phyloP scores from a whole-genome alignment of 768 basidiomycete genomes.

The Mycena latifolia region DNA sequence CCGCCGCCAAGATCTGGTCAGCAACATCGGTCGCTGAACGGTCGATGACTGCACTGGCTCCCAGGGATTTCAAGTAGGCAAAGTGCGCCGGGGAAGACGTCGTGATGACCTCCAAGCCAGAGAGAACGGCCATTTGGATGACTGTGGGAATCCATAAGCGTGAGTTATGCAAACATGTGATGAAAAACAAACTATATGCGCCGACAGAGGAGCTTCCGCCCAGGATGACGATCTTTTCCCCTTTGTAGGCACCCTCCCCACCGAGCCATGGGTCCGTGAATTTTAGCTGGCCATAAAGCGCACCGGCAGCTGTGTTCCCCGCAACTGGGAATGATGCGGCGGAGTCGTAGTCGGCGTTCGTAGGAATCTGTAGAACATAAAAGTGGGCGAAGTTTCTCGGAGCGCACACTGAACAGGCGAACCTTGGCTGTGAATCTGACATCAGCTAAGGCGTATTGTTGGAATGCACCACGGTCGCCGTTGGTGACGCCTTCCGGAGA shows the following conservation, averaged over 20 bases:
- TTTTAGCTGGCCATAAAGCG: constrained; percentile 19
- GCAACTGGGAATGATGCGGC: constrained; percentile 13
- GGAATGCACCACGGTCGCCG: constrained; percentile 22
- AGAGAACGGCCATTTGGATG: constrained; percentile 23
- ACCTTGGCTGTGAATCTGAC: constrained; percentile 6
- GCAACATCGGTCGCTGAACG: constrained; percentile 3
- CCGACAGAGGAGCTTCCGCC: constrained; percentile 27
- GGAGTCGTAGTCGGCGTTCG: constrained; percentile 5
- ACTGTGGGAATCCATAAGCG: constrained; percentile 1
- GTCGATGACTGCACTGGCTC: constrained; percentile 19
- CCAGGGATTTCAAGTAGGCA: constrained; percentile 21
- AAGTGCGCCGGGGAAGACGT: constrained; percentile 22
- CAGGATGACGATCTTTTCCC: constrained; percentile 21
- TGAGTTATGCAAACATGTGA: not conserved
- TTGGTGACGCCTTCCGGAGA: not conserved
- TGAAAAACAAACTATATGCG: constrained; percentile 6
- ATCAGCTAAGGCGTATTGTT: constrained; percentile 22
- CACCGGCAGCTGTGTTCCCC: constrained; percentile 21
- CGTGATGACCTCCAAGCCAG: constrained; percentile 16
- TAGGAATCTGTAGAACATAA: constrained; percentile 8
- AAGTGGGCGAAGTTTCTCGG: not conserved
- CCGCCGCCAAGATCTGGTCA: constrained; percentile 2
- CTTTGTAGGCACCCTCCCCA: constrained; percentile 23
- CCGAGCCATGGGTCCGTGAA: constrained; percentile 16
- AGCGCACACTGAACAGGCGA: not conserved